Evolutionary conservation across 306 rosid species (phyloP).

Genomic region (Canavalia gladiata): DNA sequence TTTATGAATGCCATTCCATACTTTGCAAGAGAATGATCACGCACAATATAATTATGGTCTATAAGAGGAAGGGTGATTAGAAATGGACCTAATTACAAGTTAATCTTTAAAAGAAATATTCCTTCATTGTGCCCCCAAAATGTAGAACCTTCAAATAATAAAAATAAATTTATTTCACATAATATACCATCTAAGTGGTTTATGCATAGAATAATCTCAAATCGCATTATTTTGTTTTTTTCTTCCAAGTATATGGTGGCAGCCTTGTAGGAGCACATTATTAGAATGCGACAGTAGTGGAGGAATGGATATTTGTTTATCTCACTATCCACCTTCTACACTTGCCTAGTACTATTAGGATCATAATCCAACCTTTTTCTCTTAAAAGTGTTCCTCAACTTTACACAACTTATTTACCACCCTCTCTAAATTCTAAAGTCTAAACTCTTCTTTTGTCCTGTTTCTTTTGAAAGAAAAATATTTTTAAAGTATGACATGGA

Average conservation of each 20-base stretch:
- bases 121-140: neutral
- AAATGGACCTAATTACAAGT: neutral
- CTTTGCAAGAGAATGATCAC: neutral
- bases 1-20: constrained; percentile 24
- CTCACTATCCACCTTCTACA: constrained; percentile 59
- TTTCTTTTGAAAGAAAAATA: constrained; percentile 23
- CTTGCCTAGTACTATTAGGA: constrained; percentile 36
- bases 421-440: constrained; percentile 6
- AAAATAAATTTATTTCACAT: neutral
- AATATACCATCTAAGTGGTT: constrained; percentile 1
- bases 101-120: constrained; percentile 9
- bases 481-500: constrained; percentile 25
- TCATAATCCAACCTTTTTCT: constrained; percentile 37
- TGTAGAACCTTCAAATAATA: neutral
- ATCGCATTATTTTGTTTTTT: neutral
- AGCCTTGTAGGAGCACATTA: constrained; percentile 60
- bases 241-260: constrained; percentile 46
- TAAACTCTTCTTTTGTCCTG: constrained; percentile 7
- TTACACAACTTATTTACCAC: constrained; percentile 23
- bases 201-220: constrained; percentile 44
- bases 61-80: neutral
- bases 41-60: neutral
- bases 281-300: constrained; percentile 14
- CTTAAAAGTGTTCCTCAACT: constrained; percentile 43
- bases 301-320: constrained; percentile 42